These are phyloP conservation scores for Stereum hirsutum DNA, from an alignment of 1,284 basidiomycete species.

Conservation along the genomic window DNA sequence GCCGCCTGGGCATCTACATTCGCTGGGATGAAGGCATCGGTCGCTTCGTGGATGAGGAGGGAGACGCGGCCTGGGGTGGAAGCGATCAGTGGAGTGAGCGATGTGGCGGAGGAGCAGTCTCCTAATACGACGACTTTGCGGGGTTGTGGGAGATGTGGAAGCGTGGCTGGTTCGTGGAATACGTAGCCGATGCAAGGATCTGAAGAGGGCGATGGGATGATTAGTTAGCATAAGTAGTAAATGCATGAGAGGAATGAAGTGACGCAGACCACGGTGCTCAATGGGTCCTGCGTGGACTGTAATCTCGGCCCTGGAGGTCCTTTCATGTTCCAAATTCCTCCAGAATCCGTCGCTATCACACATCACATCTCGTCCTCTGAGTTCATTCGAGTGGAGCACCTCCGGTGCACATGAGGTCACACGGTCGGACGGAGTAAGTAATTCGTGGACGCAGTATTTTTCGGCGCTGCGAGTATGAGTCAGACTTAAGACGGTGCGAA, in stretches of 20 bases:
- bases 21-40: constrained; percentile 68
- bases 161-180: constrained; percentile 51
- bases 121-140: constrained; percentile 43
- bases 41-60: constrained; percentile 76
- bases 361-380: constrained; percentile 53
- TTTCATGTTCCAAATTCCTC: constrained; percentile 37
- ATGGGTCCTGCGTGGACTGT: constrained; percentile 75
- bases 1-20: constrained; percentile 35
- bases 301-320: constrained; percentile 30
- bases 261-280: constrained; percentile 58
- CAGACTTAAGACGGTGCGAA: constrained; percentile 65
- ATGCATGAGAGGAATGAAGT: not conserved
- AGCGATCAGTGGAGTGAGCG: constrained; percentile 45
- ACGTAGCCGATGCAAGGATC: constrained; percentile 82
- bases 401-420: constrained; percentile 37
- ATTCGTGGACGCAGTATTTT: constrained; percentile 76
- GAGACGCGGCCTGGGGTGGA: constrained; percentile 23
- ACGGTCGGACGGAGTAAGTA: constrained; percentile 46
- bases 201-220: constrained; percentile 19
- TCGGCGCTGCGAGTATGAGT: constrained; percentile 60
- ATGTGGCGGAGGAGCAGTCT: constrained; percentile 61
- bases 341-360: constrained; percentile 66
- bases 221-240: not conserved
- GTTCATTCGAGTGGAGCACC: constrained; percentile 57
- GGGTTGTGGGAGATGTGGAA: constrained; percentile 29